phyloP scores from a whole-genome alignment of 2,329 filamentous ascomycete genomes.

The Fonsecaea pedrosoi region DNA sequence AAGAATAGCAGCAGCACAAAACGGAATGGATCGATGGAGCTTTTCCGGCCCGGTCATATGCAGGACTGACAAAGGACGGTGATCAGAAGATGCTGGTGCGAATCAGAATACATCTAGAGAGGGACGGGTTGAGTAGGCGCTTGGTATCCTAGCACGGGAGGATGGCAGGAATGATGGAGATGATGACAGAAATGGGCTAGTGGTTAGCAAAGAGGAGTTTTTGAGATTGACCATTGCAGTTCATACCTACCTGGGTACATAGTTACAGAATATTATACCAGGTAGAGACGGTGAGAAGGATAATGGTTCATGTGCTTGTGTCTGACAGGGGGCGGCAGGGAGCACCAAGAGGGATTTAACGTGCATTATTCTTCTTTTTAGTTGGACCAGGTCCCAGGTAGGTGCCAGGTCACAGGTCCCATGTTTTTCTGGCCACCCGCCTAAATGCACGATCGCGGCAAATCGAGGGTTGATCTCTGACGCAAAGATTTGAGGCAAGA shows the following conservation, averaged over 20 bases:
- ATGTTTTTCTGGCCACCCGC: slow-evolving; percentile 11
- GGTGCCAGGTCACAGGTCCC: neutral
- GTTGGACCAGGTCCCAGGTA: neutral
- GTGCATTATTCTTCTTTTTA: neutral
- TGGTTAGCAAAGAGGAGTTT: neutral
- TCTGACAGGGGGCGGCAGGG: neutral
- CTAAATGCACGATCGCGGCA: slow-evolving; percentile 16
- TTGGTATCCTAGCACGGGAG: slow-evolving; percentile 4
- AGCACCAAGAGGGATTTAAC: neutral
- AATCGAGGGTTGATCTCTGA: slow-evolving; percentile 19
- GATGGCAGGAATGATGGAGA: neutral
- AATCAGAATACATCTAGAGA: neutral
- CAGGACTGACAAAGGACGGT: slow-evolving; percentile 11
- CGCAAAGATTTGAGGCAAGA: slow-evolving; percentile 19
- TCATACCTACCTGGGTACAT: neutral
- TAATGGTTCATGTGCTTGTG: neutral
- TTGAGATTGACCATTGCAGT: neutral
- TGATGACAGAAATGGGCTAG: slow-evolving; percentile 4
- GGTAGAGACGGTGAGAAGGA: neutral
- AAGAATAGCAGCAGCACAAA: slow-evolving; percentile 15
- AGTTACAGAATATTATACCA: neutral
- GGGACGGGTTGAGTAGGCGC: slow-evolving; percentile 10
- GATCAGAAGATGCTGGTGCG: neutral
- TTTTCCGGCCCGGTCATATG: slow-evolving; percentile 17
- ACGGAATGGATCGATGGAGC: slow-evolving; percentile 7